Evolutionary conservation across 495 filamentous ascomycete genomes (phyloP).

Genomic region (Trichoderma asperelloides): DNA sequence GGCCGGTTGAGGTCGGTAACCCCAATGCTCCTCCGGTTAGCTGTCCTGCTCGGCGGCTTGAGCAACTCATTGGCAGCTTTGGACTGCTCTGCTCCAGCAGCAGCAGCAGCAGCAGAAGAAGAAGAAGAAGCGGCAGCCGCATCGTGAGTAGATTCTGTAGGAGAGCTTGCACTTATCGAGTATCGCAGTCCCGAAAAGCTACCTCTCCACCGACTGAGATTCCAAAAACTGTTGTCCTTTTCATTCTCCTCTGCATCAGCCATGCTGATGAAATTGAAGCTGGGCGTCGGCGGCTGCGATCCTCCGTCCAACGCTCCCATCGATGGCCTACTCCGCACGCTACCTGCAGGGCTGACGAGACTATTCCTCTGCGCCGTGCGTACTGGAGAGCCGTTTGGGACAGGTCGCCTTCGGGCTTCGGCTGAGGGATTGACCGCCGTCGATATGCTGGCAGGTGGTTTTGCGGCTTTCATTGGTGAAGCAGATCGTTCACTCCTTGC

Average conservation of each 20-base stretch:
- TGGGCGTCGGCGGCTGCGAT: slow-evolving; percentile 26
- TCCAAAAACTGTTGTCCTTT: slow-evolving; percentile 26
- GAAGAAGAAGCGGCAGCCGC: not conserved
- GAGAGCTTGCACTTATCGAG: slow-evolving; percentile 2
- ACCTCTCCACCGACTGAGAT: slow-evolving; percentile 33
- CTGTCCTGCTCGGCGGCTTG: not conserved
- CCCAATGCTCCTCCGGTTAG: slow-evolving; percentile 6
- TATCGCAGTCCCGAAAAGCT: slow-evolving; percentile 23
- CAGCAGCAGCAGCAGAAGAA: too few relatives aligned
- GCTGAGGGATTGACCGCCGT: slow-evolving; percentile 10
- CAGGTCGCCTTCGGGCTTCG: slow-evolving; percentile 18
- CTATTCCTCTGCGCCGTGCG: slow-evolving; percentile 10
- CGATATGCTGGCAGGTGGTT: slow-evolving; percentile 23
- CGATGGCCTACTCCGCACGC: slow-evolving; percentile 19
- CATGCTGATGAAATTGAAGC: slow-evolving; percentile 29
- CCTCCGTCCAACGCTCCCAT: slow-evolving; percentile 11
- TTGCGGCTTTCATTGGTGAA: slow-evolving; percentile 36
- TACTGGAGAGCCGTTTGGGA: slow-evolving; percentile 16
- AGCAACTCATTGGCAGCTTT: not conserved
- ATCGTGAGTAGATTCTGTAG: slow-evolving; percentile 6
- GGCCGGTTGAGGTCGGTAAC: not conserved
- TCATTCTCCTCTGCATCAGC: not conserved
- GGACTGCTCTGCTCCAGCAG: slow-evolving; percentile 12
- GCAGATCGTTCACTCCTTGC: slow-evolving; percentile 38
- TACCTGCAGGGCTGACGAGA: slow-evolving; percentile 20